Conservation (phyloP, 768 basidiomycete genomes). For the Myochromella boudieri region DNA sequence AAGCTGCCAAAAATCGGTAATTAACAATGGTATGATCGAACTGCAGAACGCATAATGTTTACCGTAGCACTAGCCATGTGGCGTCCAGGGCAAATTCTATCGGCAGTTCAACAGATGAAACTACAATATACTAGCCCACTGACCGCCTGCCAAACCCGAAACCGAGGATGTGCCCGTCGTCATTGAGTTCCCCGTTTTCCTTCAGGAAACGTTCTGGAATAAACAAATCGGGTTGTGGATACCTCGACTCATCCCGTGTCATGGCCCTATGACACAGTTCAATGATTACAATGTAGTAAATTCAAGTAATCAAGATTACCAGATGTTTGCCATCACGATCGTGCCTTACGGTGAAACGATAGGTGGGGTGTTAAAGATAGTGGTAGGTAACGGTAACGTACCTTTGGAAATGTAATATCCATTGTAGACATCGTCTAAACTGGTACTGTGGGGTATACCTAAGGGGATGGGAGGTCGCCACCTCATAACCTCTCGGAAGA, state of each 20-base stretch:
- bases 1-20: too few species aligned
- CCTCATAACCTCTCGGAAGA: conserved; percentile 37
- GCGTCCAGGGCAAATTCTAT: conserved; percentile 55
- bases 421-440: conserved; percentile 17
- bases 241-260: conserved; percentile 47
- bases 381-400: background rate
- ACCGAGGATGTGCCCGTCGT: conserved; percentile 18
- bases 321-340: conserved; percentile 21
- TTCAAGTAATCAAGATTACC: too few species aligned
- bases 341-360: conserved; percentile 12
- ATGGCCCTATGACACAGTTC: conserved; percentile 36
- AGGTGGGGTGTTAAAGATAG: background rate
- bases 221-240: conserved; percentile 50
- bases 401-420: conserved; percentile 20
- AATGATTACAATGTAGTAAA: background rate
- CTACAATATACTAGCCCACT: too few species aligned
- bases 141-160: conserved; percentile 36
- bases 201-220: conserved; percentile 56
- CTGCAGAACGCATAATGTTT: too few species aligned
- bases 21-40: too few species aligned
- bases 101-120: too few species aligned
- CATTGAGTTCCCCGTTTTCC: conserved; percentile 23
- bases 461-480: conserved; percentile 34
- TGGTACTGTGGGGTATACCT: conserved; percentile 18
- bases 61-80: too few species aligned